These are phyloP conservation scores for Phoma sp. DNA, from an alignment of 2,329 filamentous ascomycete species.

Conservation along the genomic window DNA sequence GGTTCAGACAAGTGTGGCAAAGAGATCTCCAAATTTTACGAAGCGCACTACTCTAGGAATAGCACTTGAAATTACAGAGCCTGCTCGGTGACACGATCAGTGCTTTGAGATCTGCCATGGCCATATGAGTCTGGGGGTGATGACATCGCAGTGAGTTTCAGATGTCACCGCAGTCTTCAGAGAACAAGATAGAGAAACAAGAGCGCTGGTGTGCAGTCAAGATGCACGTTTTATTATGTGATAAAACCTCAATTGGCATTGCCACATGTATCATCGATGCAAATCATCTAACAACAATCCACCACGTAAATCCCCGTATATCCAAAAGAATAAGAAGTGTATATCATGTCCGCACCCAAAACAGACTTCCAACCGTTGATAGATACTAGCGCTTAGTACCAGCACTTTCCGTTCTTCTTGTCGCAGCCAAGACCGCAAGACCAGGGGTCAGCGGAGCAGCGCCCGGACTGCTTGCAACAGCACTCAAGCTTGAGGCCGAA, in stretches of 20 bases:
- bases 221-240: not conserved
- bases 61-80: not conserved
- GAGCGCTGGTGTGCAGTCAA: not conserved
- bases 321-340: not conserved
- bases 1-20: not conserved
- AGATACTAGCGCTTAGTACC: constrained; percentile 18
- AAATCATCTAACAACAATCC: constrained; percentile 7
- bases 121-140: not conserved
- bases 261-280: constrained; percentile 4
- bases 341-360: not conserved
- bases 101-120: not conserved
- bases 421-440: constrained; percentile 38
- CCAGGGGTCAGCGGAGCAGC: constrained; percentile 30
- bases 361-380: not conserved
- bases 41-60: not conserved
- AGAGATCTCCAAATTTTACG: not conserved
- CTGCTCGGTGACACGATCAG: not conserved
- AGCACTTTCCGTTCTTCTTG: constrained; percentile 37
- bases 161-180: not conserved
- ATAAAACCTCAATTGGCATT: constrained; percentile 1
- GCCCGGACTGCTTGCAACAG: constrained; percentile 31
- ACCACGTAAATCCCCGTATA: not conserved
- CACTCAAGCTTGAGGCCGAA: constrained; percentile 30
- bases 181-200: not conserved
- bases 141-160: not conserved